Percentiles rank a stretch among this genome's conserved stretches.
phyloP scores from a whole-genome alignment of 169 alveolate genomes.

The Plasmodium gonderi region DNA sequence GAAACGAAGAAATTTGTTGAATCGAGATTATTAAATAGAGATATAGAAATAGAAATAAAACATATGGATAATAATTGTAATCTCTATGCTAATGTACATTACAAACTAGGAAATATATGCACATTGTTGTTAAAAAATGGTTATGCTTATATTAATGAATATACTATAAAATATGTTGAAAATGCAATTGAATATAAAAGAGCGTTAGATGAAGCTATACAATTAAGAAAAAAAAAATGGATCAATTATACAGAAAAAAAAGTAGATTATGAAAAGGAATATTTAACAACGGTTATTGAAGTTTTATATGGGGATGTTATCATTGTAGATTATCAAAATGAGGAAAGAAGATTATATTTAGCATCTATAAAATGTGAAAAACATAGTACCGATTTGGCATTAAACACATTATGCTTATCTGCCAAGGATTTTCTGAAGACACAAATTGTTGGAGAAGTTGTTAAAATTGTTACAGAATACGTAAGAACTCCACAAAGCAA shows the following conservation, averaged over 20 bases:
- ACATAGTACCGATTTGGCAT: slow-evolving; percentile 47
- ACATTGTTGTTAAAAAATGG: slow-evolving; percentile 56
- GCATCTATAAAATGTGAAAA: slow-evolving; percentile 72
- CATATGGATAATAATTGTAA: slow-evolving; percentile 64
- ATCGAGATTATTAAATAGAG: slow-evolving; percentile 58
- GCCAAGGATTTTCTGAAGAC: slow-evolving; percentile 54
- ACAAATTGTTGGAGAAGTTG: slow-evolving; percentile 31
- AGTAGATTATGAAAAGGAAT: slow-evolving; percentile 68
- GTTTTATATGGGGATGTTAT: slow-evolving; percentile 71
- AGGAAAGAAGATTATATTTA: slow-evolving; percentile 67
- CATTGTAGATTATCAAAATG: slow-evolving; percentile 68
- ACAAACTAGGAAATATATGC: slow-evolving; percentile 69
- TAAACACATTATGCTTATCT: slow-evolving; percentile 41
- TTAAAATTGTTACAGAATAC: slow-evolving; percentile 66
- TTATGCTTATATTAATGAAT: slow-evolving; percentile 72
- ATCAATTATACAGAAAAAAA: slow-evolving; percentile 60
- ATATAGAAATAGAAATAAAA: slow-evolving; percentile 48
- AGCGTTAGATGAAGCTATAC: slow-evolving; percentile 69
- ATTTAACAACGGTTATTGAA: slow-evolving; percentile 47
- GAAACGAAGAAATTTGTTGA: slow-evolving; percentile 71
- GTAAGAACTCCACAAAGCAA: slow-evolving; percentile 69
- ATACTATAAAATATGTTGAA: slow-evolving; percentile 59
- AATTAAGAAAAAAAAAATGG: slow-evolving; percentile 62
- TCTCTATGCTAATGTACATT: slow-evolving; percentile 51
- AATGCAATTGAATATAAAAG: slow-evolving; percentile 61